These are phyloP conservation scores for Acanthamoeba royreba DNA, from an alignment of 208 protist species.

Conservation along the genomic window DNA sequence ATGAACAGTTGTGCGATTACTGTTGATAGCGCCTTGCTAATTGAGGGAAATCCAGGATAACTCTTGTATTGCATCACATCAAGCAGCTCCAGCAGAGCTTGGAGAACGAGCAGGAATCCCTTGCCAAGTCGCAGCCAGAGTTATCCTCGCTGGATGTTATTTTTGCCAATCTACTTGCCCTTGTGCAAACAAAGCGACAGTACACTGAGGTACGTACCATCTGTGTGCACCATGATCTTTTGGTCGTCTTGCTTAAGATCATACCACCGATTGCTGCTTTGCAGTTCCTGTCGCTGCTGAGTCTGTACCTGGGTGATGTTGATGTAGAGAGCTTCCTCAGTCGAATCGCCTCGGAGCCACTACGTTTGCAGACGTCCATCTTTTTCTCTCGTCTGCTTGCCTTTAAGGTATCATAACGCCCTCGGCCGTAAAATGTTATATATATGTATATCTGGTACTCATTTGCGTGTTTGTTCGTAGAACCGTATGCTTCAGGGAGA, in stretches of 20 bases:
- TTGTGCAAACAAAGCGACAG: slow-evolving; percentile 24
- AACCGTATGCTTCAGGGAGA: not conserved
- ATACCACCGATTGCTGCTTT: too few species aligned
- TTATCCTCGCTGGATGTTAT: not conserved
- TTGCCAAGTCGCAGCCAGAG: not conserved
- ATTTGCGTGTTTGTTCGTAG: too few species aligned
- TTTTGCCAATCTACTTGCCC: slow-evolving; percentile 46
- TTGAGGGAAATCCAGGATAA: not conserved
- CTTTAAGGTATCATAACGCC: not conserved
- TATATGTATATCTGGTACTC: too few species aligned
- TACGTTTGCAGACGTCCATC: slow-evolving; percentile 38
- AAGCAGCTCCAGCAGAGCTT: slow-evolving; percentile 39
- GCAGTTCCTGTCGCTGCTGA: slow-evolving; percentile 33
- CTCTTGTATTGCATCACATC: slow-evolving; percentile 4
- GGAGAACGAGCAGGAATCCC: not conserved
- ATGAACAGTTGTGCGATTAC: too few species aligned
- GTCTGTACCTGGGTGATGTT: slow-evolving; percentile 13
- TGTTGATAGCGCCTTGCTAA: too few species aligned
- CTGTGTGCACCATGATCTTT: too few species aligned
- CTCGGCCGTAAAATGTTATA: not conserved
- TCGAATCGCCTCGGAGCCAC: slow-evolving; percentile 9
- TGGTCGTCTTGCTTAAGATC: too few species aligned
- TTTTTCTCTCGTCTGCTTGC: slow-evolving; percentile 34
- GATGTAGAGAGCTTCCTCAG: slow-evolving; percentile 18
- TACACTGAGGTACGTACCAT: not conserved